A percentile compares a stretch with the other conserved stretches of the same genome.
Evolutionary conservation across 148 eudicot genomes (phyloP).

Genomic region (Polygonum maritimum): DNA sequence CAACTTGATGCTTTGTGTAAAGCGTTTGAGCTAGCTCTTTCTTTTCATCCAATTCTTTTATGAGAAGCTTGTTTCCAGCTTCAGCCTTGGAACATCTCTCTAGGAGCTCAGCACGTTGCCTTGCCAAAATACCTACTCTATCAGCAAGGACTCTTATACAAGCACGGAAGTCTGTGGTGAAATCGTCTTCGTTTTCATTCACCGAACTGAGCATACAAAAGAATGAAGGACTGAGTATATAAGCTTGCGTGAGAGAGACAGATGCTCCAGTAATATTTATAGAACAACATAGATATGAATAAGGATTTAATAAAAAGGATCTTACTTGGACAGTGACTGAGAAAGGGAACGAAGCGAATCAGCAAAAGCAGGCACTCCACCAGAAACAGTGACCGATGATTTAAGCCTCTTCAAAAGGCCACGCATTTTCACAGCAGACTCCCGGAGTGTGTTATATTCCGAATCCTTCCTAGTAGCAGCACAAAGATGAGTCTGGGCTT

Average conservation of each 20-base stretch:
- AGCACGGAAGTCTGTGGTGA: slow-evolving; percentile 56
- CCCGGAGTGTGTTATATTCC: slow-evolving; percentile 67
- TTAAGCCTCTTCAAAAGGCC: slow-evolving; percentile 71
- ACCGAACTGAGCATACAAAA: slow-evolving; percentile 33
- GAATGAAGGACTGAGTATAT: slow-evolving; percentile 2
- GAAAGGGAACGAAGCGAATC: slow-evolving; percentile 69
- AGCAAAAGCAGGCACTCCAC: slow-evolving; percentile 60
- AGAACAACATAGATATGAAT: not conserved
- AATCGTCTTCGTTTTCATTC: slow-evolving; percentile 59
- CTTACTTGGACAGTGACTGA: slow-evolving; percentile 80
- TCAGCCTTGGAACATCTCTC: slow-evolving; percentile 68
- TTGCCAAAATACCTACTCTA: slow-evolving; percentile 64
- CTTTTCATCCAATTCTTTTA: slow-evolving; percentile 74
- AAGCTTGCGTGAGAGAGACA: not conserved
- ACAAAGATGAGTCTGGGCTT: slow-evolving; percentile 94
- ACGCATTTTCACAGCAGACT: slow-evolving; percentile 81
- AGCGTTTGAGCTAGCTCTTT: slow-evolving; percentile 66
- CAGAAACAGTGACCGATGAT: slow-evolving; percentile 52
- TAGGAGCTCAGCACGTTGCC: slow-evolving; percentile 71
- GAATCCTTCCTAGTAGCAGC: slow-evolving; percentile 92
- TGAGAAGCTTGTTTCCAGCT: slow-evolving; percentile 48
- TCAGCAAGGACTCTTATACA: slow-evolving; percentile 75
- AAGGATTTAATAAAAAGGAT: not conserved
- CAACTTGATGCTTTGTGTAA: slow-evolving; percentile 75
- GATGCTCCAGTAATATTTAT: not conserved